A percentile compares a stretch with the other conserved stretches of the same genome.
These are phyloP conservation scores for Solanum piurae DNA, from an alignment of 257 asterid species.

Conservation along the genomic window DNA sequence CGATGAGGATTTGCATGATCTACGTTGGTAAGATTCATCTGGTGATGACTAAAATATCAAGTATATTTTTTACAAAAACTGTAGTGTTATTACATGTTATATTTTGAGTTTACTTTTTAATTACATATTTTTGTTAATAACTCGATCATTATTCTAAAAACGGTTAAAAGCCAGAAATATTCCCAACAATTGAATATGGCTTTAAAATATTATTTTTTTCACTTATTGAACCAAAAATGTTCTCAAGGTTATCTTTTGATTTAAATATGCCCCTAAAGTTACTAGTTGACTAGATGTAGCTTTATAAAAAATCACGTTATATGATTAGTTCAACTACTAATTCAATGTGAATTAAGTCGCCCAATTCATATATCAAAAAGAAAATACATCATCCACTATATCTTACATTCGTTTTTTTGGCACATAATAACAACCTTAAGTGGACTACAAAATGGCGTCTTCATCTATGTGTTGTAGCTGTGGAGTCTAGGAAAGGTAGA, in stretches of 20 bases:
- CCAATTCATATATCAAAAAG: neutral
- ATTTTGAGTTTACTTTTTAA: neutral
- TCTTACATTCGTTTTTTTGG: neutral
- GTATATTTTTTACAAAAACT: neutral
- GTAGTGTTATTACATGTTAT: neutral
- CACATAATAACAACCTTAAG: neutral
- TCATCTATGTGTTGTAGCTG: neutral
- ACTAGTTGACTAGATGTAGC: neutral
- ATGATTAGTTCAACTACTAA: neutral
- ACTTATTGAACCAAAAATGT: neutral
- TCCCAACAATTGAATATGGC: neutral
- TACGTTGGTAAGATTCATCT: no score
- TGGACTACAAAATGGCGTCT: neutral
- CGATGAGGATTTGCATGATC: no score
- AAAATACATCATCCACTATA: neutral
- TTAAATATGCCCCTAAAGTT: neutral
- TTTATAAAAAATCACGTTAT: neutral
- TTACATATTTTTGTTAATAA: no score
- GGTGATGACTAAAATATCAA: neutral
- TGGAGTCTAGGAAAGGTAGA: neutral
- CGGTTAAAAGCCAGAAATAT: neutral
- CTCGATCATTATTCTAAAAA: neutral
- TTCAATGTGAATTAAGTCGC: neutral
- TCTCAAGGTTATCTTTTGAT: neutral
- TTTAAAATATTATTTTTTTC: neutral